Conservation (phyloP, 805 yeast species). For the Cyberlindnera americana region DNA sequence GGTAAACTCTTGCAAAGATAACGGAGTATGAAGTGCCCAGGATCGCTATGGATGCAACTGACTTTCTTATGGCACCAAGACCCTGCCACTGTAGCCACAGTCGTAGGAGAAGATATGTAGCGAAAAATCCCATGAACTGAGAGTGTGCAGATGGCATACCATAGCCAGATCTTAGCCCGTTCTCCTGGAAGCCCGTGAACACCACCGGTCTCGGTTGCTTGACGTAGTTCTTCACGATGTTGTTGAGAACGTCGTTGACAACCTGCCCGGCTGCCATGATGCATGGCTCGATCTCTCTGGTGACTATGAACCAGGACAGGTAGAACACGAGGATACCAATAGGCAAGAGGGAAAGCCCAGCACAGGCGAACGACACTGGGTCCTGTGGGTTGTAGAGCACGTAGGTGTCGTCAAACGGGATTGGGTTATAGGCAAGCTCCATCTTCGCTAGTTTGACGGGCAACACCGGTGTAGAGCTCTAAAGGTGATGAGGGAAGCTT, state of each 20-base stretch:
- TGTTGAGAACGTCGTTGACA: conserved; percentile 68
- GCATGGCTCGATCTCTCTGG: conserved; percentile 84
- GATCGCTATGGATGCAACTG: conserved; percentile 30
- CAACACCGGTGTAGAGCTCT: not conserved
- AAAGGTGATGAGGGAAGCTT: not conserved
- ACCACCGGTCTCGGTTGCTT: conserved; percentile 72
- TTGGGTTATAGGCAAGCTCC: conserved; percentile 22
- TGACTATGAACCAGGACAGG: conserved; percentile 75
- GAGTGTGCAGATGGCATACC: conserved; percentile 99
- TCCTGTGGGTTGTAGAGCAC: conserved; percentile 74
- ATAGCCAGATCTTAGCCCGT: conserved; percentile 54
- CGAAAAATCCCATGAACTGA: conserved; percentile 88
- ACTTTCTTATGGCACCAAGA: conserved; percentile 29
- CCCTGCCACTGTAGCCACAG: conserved; percentile 41
- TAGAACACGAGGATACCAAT: conserved; percentile 74
- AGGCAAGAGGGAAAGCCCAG: conserved; percentile 77
- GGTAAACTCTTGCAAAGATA: conserved; percentile 67
- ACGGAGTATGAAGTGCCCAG: conserved; percentile 38
- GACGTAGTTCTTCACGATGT: conserved; percentile 57
- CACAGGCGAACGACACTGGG: conserved; percentile 53
- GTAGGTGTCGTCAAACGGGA: conserved; percentile 83
- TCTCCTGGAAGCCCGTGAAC: conserved; percentile 34
- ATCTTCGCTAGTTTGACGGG: not conserved
- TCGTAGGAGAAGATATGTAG: conserved; percentile 50
- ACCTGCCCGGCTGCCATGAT: conserved; percentile 85